Base-by-base conservation (phyloP, 768 basidiomycete species). In the Leccinum truebloodii region DNA sequence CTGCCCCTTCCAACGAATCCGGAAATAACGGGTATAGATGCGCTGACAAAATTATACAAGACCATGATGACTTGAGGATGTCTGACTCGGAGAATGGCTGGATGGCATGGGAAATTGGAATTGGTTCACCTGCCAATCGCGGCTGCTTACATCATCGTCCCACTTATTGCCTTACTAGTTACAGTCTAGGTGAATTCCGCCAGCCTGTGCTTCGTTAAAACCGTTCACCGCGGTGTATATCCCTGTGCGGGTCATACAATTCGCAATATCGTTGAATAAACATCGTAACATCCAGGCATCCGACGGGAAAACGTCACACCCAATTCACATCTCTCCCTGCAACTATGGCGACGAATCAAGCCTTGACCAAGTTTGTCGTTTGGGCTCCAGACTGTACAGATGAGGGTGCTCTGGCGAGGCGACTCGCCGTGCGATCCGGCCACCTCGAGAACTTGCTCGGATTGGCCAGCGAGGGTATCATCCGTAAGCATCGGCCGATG, bases 351-450 rank as follows among this genome's bases (percentile, higher is more conserved):
- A 59, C 63, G 3, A 54, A 52, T 12, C 55, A 63, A 59, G n/a
- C 44, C 7, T 52, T 63, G 46, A 32, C 55, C 59, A 74, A 69
- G 50, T 86, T 86, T 63, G 68, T 87, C 35, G 80, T 89, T 39
- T 89, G 84, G 64, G 87, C 87, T 2, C 88, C 88, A 2, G 88
- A 91, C 69, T 81, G 79, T 61, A 79, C 81, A 9, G 84, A 86
- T 30, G 77, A 79, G 49, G 86, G 81, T 9, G 82, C 82, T 1
- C 77, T 81, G 32, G 78, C 79, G 26, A 79, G 78, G 34, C 80
- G 89, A 20, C 71, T 86, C 32, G 74, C 78, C 4, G 86, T 88
- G 7, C 78, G 88, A 26, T 57, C 72, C 3, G 61, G 68, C 46
- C 89, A 90, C 69, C 70, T 87, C 13, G 80, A 76, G 48, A 76